phyloP scores from a whole-genome alignment of 208 protist genomes.

The Herpetomonas samuelpessoai region DNA sequence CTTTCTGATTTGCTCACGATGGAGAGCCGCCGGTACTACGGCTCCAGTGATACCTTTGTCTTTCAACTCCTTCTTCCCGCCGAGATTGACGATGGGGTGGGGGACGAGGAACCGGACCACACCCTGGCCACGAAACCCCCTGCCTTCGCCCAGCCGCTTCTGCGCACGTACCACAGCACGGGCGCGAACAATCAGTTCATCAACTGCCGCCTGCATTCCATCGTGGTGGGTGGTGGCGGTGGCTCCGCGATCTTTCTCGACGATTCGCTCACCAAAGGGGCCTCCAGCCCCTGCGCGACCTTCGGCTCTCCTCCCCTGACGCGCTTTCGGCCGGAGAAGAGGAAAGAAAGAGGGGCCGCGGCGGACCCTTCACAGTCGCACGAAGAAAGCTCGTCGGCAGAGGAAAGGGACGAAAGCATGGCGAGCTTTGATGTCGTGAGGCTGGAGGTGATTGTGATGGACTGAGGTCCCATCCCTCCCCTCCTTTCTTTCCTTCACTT shows the following conservation, averaged over 20 bases:
- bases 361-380: too few species aligned
- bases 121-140: neutral
- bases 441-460: conserved; percentile 62
- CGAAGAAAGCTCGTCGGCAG: neutral
- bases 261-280: conserved; percentile 37
- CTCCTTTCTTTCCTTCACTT: neutral
- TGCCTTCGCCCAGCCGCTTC: conserved; percentile 15
- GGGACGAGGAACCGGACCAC: neutral
- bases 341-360: too few species aligned
- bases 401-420: neutral
- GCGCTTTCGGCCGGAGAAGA: conserved; percentile 25
- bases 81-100: neutral
- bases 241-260: conserved; percentile 66
- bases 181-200: conserved; percentile 63
- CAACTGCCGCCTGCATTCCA: conserved; percentile 40
- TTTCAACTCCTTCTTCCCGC: conserved; percentile 63
- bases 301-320: conserved; percentile 70
- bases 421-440: conserved; percentile 38
- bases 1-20: conserved; percentile 44
- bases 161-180: conserved; percentile 43
- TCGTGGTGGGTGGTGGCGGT: conserved; percentile 69
- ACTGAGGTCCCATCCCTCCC: neutral
- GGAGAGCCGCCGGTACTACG: conserved; percentile 65
- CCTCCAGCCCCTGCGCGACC: conserved; percentile 55
- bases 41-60: conserved; percentile 63